Percentiles rank a stretch among this genome's conserved stretches.
Evolutionary conservation across 306 rosid genomes (phyloP).

Genomic region (Prunus salicina): DNA sequence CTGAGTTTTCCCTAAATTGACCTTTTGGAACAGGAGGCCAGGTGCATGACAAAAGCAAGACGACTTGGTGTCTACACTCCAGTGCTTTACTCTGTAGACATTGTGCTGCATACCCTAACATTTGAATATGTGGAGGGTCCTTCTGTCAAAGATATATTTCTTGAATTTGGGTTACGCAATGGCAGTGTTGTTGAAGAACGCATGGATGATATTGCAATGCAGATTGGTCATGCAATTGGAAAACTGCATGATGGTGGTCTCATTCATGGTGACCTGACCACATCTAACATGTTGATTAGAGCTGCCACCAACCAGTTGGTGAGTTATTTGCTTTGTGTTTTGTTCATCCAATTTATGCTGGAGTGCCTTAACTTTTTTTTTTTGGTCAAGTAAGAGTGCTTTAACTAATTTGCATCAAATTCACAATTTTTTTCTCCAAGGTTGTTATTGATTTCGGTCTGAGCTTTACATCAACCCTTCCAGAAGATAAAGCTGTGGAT

Average conservation of each 20-base stretch:
- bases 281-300: constrained; percentile 78
- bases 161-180: constrained; percentile 55
- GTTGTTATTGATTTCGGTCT: constrained; percentile 86
- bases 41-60: constrained; percentile 93
- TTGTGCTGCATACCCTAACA: constrained; percentile 59
- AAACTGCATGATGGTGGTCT: constrained; percentile 87
- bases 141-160: constrained; percentile 73
- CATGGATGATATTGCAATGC: constrained; percentile 53
- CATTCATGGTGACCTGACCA: constrained; percentile 82
- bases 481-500: constrained; percentile 93
- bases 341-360: constrained; percentile 9
- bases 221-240: constrained; percentile 77
- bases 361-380: not conserved
- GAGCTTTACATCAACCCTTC: constrained; percentile 85
- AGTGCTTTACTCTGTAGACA: constrained; percentile 60
- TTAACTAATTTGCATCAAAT: constrained; percentile 14
- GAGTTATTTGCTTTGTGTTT: constrained; percentile 28
- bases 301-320: constrained; percentile 60
- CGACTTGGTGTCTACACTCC: constrained; percentile 83
- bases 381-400: not conserved
- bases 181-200: constrained; percentile 36
- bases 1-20: not conserved
- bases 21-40: constrained; percentile 66
- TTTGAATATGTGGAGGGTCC: constrained; percentile 73
- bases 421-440: constrained; percentile 35